These are phyloP conservation scores for Hordeum pubiflorum DNA, from an alignment of 202 grass and related monocot genomes.

Conservation along the genomic window DNA sequence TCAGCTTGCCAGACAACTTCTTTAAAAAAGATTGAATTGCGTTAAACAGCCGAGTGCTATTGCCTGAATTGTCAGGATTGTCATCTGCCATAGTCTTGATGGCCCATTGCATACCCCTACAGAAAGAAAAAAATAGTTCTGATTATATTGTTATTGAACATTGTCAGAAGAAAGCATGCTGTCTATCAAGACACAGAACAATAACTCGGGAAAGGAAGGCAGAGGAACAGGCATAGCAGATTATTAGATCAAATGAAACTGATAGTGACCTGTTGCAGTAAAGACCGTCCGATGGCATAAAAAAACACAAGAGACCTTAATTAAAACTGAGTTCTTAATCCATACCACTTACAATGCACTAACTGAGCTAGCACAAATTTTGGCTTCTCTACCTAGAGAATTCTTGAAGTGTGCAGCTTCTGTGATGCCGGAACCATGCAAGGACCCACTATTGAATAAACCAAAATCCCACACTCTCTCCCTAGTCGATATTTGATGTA, in stretches of 20 bases:
- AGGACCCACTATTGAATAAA: neutral
- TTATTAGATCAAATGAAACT: neutral
- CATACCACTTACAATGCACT: neutral
- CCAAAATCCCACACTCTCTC: neutral
- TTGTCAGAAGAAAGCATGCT: neutral
- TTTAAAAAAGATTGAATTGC: slow-evolving; percentile 42
- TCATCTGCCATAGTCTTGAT: slow-evolving; percentile 43
- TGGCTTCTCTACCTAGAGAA: neutral
- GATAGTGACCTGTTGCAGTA: neutral
- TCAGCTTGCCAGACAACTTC: slow-evolving; percentile 40
- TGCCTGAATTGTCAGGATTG: slow-evolving; percentile 31
- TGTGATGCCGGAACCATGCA: neutral
- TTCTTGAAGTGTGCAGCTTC: neutral
- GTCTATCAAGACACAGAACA: neutral
- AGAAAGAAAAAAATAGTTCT: slow-evolving; percentile 8
- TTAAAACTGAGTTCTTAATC: neutral
- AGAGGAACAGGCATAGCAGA: neutral
- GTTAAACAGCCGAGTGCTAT: slow-evolving; percentile 54
- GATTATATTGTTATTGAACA: neutral
- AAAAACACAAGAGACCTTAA: neutral
- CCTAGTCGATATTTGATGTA: neutral
- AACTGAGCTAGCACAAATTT: neutral
- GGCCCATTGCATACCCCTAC: slow-evolving; percentile 43
- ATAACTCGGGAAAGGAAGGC: neutral
- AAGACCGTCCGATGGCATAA: neutral